Evolutionary conservation across 495 filamentous ascomycete genomes (phyloP).

Genomic region (Friedmanniomyces endolithicus): DNA sequence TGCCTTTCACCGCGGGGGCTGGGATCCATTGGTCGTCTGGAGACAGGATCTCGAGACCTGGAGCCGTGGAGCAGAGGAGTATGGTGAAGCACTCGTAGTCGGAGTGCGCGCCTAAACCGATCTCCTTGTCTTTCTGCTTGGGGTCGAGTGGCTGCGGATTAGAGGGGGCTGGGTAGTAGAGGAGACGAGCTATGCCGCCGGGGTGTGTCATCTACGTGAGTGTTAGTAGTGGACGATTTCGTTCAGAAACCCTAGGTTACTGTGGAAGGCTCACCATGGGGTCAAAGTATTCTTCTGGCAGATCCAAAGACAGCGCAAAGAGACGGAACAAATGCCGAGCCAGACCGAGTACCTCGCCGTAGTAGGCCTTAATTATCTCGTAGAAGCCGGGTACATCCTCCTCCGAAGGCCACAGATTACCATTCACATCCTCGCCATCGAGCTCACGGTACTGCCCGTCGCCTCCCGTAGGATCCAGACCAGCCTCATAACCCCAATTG

Average conservation of each 20-base stretch:
- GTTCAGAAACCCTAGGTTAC: background rate
- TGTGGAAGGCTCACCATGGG: conserved; percentile 47
- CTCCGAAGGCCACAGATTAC: conserved; percentile 32
- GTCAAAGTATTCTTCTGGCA: conserved; percentile 66
- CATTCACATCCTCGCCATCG: conserved; percentile 25
- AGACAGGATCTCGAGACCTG: conserved; percentile 36
- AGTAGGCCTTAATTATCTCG: conserved; percentile 38
- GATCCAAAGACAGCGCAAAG: conserved; percentile 48
- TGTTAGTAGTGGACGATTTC: background rate
- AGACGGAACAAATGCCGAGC: conserved; percentile 29
- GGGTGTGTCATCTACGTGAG: background rate
- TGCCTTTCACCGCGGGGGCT: conserved; percentile 29
- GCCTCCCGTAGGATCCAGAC: conserved; percentile 2
- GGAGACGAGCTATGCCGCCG: background rate
- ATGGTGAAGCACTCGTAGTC: conserved; percentile 34
- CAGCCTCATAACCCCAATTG: conserved; percentile 11
- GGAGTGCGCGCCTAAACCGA: conserved; percentile 35
- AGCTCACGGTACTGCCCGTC: conserved; percentile 18
- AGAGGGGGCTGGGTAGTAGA: background rate
- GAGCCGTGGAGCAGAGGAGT: conserved; percentile 31
- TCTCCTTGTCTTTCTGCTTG: conserved; percentile 16
- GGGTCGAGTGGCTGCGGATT: conserved; percentile 1
- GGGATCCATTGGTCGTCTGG: conserved; percentile 26
- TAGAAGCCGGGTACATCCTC: conserved; percentile 37
- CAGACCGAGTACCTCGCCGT: conserved; percentile 27